These are phyloP conservation scores for Phytopythium oedochilum DNA, from an alignment of 352 stramenopile genomes.

Conservation along the genomic window DNA sequence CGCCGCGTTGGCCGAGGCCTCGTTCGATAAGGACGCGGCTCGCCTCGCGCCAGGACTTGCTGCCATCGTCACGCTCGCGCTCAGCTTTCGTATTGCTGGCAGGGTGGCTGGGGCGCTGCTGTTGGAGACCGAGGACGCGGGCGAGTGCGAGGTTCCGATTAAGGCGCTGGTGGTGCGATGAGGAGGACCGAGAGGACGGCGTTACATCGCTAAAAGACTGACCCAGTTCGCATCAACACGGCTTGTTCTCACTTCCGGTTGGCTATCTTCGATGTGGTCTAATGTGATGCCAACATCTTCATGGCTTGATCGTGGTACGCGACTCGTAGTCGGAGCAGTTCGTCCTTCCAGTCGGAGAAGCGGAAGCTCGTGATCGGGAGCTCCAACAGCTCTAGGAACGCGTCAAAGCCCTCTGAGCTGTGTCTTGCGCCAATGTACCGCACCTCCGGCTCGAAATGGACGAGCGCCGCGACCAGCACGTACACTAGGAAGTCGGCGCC, in stretches of 20 bases:
- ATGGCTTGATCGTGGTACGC: constrained; percentile 41
- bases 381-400: constrained; percentile 31
- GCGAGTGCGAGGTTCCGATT: constrained; percentile 43
- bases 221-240: too few species aligned
- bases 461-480: constrained; percentile 33
- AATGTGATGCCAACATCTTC: constrained; percentile 9
- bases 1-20: constrained; percentile 40
- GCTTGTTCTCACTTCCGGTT: too few species aligned
- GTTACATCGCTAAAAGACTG: too few species aligned
- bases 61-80: constrained; percentile 49
- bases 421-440: constrained; percentile 20
- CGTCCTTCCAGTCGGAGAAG: constrained; percentile 28
- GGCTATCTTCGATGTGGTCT: too few species aligned
- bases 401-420: constrained; percentile 15
- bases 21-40: constrained; percentile 53
- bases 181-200: background rate
- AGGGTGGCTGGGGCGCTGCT: constrained; percentile 31
- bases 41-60: constrained; percentile 52
- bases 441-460: constrained; percentile 42
- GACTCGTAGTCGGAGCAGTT: constrained; percentile 44
- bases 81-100: constrained; percentile 56
- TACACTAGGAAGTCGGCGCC: constrained; percentile 64
- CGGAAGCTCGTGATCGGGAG: constrained; percentile 41
- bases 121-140: constrained; percentile 51
- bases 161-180: constrained; percentile 44